Evolutionary conservation across 2,329 filamentous ascomycete species (phyloP).

Genomic region (Elsinoe australis): DNA sequence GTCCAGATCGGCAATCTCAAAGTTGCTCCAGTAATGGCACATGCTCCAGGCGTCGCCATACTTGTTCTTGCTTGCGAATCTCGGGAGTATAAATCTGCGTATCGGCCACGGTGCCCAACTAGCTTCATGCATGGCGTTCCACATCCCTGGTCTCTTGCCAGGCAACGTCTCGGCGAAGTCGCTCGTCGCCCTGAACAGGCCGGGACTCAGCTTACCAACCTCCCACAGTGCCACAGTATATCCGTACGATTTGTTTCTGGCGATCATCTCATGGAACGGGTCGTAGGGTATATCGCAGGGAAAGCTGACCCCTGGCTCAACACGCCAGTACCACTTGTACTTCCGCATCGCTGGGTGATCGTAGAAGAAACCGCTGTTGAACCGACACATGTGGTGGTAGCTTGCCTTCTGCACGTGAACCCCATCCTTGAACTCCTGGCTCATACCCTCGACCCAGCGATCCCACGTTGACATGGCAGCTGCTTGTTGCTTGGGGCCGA

Average conservation of each 20-base stretch:
- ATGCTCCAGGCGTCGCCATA: constrained; percentile 41
- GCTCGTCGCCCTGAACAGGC: constrained; percentile 41
- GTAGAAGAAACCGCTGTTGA: constrained; percentile 37
- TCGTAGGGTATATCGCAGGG: constrained; percentile 42
- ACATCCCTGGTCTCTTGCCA: constrained; percentile 14
- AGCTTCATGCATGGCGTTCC: constrained; percentile 18
- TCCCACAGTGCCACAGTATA: constrained; percentile 48
- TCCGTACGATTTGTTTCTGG: constrained; percentile 35
- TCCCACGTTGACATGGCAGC: constrained; percentile 14
- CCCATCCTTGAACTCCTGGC: constrained; percentile 15
- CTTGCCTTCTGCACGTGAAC: constrained; percentile 21
- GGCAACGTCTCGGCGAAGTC: constrained; percentile 41
- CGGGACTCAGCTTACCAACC: constrained; percentile 38
- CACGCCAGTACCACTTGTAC: constrained; percentile 55
- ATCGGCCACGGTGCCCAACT: constrained; percentile 24
- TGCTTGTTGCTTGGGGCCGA: not conserved
- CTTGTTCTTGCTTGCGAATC: constrained; percentile 13
- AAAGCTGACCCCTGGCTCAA: constrained; percentile 53
- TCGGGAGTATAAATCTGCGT: constrained; percentile 37
- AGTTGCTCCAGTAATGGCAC: constrained; percentile 47
- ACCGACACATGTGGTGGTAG: constrained; percentile 37
- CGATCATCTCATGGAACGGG: constrained; percentile 32
- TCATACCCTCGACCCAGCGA: not conserved
- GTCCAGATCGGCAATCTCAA: constrained; percentile 44
- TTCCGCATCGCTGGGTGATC: constrained; percentile 34